Conservation (phyloP, 768 basidiomycete species). For the Tricholomella constricta region DNA sequence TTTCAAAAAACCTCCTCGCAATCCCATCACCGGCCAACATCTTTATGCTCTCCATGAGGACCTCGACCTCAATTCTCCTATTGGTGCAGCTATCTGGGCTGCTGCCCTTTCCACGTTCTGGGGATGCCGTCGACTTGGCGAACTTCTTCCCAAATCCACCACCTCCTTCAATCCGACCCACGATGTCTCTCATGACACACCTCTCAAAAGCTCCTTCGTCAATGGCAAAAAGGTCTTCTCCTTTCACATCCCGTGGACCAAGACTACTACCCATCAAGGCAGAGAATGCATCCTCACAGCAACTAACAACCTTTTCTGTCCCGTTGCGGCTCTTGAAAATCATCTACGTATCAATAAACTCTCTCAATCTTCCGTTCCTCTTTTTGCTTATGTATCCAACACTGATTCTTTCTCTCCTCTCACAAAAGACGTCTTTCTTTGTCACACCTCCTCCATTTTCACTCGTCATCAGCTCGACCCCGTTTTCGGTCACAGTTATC, state of each 20-base stretch:
- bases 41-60: no score
- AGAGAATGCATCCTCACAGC: slow-evolving; percentile 13
- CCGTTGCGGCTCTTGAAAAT: slow-evolving; percentile 17
- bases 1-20: no score
- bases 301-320: slow-evolving; percentile 14
- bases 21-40: no score
- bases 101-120: no score
- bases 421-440: neutral
- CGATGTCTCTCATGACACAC: no score
- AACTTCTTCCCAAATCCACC: no score
- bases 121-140: no score
- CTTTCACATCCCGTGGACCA: slow-evolving; percentile 12
- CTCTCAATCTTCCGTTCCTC: neutral
- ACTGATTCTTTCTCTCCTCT: neutral
- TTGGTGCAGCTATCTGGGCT: no score
- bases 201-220: neutral
- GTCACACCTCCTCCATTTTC: neutral
- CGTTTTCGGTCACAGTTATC: neutral
- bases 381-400: slow-evolving; percentile 19
- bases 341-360: slow-evolving; percentile 10
- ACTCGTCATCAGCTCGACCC: neutral
- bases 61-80: no score
- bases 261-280: no score
- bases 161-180: no score
- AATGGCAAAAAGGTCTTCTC: neutral